Conservation (phyloP, 768 basidiomycete genomes). For the Rhodotorula paludigena region DNA sequence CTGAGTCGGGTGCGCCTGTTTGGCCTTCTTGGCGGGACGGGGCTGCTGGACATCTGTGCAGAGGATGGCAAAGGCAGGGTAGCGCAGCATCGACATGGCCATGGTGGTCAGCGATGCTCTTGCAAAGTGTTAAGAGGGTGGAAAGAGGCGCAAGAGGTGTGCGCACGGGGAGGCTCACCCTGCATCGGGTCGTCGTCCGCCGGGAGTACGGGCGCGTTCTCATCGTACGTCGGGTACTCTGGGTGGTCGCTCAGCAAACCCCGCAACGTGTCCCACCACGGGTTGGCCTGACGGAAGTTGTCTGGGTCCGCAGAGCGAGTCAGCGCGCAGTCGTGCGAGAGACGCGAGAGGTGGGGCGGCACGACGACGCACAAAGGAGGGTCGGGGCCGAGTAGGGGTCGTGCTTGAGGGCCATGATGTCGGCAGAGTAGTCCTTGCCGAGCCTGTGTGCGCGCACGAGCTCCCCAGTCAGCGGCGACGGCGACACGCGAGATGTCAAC, state of each 20-base stretch:
- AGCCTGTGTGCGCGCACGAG: not conserved
- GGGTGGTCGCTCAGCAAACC: constrained; percentile 3
- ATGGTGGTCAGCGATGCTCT: no score
- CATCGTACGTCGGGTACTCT: constrained; percentile 2
- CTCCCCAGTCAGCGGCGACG: constrained; percentile 5
- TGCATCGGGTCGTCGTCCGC: constrained; percentile 9
- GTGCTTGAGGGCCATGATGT: not conserved
- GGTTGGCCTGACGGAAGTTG: not conserved
- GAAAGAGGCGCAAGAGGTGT: no score
- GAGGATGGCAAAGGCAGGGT: no score
- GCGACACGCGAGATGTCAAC: constrained; percentile 9
- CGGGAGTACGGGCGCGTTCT: not conserved
- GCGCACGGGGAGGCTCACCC: constrained; percentile 8
- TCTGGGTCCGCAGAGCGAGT: not conserved
- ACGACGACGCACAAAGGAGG: constrained; percentile 2
- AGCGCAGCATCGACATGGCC: no score
- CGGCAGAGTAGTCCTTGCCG: constrained; percentile 3
- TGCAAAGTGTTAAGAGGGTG: no score
- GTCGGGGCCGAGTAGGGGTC: not conserved
- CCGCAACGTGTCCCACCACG: not conserved
- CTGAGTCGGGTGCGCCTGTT: not conserved
- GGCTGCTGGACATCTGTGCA: no score
- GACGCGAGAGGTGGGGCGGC: not conserved
- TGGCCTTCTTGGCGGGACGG: no score
- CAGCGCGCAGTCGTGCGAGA: no score